phyloP scores from a whole-genome alignment of 768 basidiomycete species.

The Suillus luteus region DNA sequence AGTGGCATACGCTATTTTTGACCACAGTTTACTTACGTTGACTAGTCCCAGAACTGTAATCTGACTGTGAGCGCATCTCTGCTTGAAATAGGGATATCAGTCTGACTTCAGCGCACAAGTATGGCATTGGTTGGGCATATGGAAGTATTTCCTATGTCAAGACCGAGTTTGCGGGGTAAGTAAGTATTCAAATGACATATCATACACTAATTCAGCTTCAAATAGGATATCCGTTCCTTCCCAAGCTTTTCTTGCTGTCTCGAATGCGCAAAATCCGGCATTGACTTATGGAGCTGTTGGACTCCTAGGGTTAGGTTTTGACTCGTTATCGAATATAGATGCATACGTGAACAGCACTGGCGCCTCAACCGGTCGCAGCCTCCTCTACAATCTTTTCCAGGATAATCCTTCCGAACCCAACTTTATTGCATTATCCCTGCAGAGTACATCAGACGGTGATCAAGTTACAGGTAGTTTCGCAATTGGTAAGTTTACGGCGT shows the following conservation, averaged over 20 bases:
- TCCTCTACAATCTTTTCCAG: constrained; percentile 77
- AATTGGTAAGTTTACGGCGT: constrained; percentile 50
- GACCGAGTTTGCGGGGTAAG: constrained; percentile 72
- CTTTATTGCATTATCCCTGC: constrained; percentile 76
- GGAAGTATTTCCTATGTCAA: constrained; percentile 65
- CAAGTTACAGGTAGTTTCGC: constrained; percentile 70
- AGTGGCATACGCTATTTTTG: constrained; percentile 16
- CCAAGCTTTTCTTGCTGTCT: constrained; percentile 73
- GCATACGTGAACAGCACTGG: constrained; percentile 56
- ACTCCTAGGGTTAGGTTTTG: constrained; percentile 78
- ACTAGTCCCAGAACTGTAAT: constrained; percentile 52
- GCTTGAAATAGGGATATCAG: neutral
- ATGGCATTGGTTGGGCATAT: constrained; percentile 78
- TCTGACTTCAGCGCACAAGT: constrained; percentile 42
- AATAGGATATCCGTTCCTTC: constrained; percentile 59
- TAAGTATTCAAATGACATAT: constrained; percentile 13
- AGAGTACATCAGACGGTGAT: constrained; percentile 55
- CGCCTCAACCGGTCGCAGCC: constrained; percentile 60
- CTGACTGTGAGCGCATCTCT: constrained; percentile 49
- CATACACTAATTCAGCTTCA: constrained; percentile 7
- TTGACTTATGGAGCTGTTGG: constrained; percentile 71
- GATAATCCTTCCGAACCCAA: constrained; percentile 73
- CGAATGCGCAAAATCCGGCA: constrained; percentile 68
- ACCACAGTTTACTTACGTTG: constrained; percentile 10
- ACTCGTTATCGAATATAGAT: constrained; percentile 74